Evolutionary conservation across 352 stramenopile species (phyloP).

Genomic region (Pythium phragmitis): DNA sequence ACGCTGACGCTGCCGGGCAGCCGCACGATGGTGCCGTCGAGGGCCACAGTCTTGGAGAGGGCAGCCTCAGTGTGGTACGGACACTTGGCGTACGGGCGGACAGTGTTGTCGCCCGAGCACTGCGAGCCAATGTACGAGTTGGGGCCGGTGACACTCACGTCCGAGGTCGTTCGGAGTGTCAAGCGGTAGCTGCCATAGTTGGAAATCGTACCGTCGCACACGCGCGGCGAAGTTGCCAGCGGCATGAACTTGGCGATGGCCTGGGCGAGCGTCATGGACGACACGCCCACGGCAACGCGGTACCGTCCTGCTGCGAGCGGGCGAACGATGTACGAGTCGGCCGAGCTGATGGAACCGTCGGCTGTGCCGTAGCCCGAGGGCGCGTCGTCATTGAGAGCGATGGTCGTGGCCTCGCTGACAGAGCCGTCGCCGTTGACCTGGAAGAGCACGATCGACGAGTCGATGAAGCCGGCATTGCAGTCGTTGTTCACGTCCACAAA

Average conservation of each 20-base stretch:
- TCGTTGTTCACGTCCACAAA: conserved; percentile 67
- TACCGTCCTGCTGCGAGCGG: conserved; percentile 45
- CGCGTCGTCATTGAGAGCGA: conserved; percentile 51
- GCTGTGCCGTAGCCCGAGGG: conserved; percentile 36
- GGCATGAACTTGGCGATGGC: conserved; percentile 45
- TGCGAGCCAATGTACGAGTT: conserved; percentile 68
- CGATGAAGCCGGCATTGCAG: conserved; percentile 68
- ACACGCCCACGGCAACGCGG: conserved; percentile 54
- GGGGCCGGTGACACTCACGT: conserved; percentile 33
- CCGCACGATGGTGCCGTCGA: conserved; percentile 64
- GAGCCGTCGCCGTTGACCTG: conserved; percentile 24
- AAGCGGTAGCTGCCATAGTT: conserved; percentile 73
- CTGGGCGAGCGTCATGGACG: conserved; percentile 43
- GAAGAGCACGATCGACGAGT: conserved; percentile 66
- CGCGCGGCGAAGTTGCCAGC: conserved; percentile 33
- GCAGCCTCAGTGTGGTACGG: conserved; percentile 55
- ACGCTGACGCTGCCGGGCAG: conserved; percentile 40
- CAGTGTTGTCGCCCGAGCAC: conserved; percentile 31
- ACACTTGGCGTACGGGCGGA: conserved; percentile 42
- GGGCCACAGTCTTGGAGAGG: conserved; percentile 29
- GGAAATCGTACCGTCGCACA: conserved; percentile 48
- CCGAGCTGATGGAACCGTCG: conserved; percentile 53
- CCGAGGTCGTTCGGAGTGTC: conserved; percentile 41
- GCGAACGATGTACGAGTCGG: conserved; percentile 56
- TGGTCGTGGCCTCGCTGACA: conserved; percentile 23